Percentiles rank a stretch among this genome's conserved stretches.
Evolutionary conservation across 495 filamentous ascomycete species (phyloP).

Genomic region (Neurospora pannonica): DNA sequence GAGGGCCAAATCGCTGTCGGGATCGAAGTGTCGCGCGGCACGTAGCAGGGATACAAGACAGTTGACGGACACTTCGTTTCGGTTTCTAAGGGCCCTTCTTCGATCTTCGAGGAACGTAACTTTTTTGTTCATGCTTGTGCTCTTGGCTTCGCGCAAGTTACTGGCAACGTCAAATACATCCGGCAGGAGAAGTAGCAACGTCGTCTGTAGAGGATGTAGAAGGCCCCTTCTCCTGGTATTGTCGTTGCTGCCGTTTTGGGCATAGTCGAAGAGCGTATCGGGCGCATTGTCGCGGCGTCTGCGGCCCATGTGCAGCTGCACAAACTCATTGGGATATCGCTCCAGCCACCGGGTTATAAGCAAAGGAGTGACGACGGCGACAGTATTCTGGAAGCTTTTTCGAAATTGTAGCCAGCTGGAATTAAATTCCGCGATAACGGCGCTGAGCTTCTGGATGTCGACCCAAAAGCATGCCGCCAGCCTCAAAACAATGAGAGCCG

Average conservation of each 20-base stretch:
- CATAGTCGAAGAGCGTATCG: conserved; percentile 57
- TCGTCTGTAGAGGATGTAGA: conserved; percentile 53
- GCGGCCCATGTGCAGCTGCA: conserved; percentile 45
- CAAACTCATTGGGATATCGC: conserved; percentile 51
- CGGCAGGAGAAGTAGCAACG: conserved; percentile 50
- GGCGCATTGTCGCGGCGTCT: conserved; percentile 50
- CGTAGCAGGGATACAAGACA: conserved; percentile 51
- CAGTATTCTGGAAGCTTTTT: conserved; percentile 50
- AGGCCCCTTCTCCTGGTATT: conserved; percentile 40
- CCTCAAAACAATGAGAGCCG: conserved; percentile 39
- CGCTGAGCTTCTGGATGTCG: conserved; percentile 47
- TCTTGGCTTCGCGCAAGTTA: conserved; percentile 50
- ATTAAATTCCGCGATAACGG: conserved; percentile 52
- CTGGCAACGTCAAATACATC: conserved; percentile 58
- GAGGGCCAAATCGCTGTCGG: conserved; percentile 50
- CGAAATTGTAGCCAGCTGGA: conserved; percentile 54
- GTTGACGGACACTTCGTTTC: conserved; percentile 51
- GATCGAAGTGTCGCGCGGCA: conserved; percentile 49
- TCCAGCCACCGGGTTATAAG: conserved; percentile 55
- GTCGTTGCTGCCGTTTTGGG: conserved; percentile 42
- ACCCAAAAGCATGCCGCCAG: conserved; percentile 52
- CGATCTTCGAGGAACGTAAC: conserved; percentile 51
- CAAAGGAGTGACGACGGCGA: conserved; percentile 48
- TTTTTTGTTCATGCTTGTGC: conserved; percentile 49
- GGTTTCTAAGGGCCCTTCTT: conserved; percentile 46